These are phyloP conservation scores for Colletotrichum australisinense DNA, from an alignment of 2,329 filamentous ascomycete species.

Conservation along the genomic window DNA sequence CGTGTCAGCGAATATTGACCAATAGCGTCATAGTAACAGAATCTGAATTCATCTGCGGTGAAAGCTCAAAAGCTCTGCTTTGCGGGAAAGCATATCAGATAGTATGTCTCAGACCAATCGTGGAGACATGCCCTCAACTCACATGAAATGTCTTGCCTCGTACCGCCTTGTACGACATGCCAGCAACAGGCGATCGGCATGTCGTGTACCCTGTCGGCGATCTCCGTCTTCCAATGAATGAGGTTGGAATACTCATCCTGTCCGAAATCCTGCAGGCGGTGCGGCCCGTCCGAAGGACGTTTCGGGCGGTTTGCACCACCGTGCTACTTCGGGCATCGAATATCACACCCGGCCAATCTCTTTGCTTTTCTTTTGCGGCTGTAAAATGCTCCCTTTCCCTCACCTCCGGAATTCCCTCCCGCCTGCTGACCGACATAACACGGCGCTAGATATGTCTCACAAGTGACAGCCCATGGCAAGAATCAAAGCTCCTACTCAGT, in stretches of 20 bases:
- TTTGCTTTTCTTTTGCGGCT: conserved; percentile 1
- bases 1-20: background rate
- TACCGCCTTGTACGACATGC: background rate
- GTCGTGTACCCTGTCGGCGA: background rate
- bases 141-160: conserved; percentile 15
- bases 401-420: background rate
- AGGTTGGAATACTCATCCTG: background rate
- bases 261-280: background rate
- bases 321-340: background rate
- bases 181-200: background rate
- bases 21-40: background rate
- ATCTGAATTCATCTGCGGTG: background rate
- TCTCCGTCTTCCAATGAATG: background rate
- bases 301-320: background rate
- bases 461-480: too few species aligned
- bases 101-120: background rate
- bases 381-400: background rate
- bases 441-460: background rate
- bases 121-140: background rate
- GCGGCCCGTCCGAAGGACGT: conserved; percentile 10
- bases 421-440: background rate
- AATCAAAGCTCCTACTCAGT: background rate
- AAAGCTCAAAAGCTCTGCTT: background rate
- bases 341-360: background rate
- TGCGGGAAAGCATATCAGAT: background rate